Conservation (phyloP, 192 early-diverging fungal species). For the Coemansia sp. region DNA sequence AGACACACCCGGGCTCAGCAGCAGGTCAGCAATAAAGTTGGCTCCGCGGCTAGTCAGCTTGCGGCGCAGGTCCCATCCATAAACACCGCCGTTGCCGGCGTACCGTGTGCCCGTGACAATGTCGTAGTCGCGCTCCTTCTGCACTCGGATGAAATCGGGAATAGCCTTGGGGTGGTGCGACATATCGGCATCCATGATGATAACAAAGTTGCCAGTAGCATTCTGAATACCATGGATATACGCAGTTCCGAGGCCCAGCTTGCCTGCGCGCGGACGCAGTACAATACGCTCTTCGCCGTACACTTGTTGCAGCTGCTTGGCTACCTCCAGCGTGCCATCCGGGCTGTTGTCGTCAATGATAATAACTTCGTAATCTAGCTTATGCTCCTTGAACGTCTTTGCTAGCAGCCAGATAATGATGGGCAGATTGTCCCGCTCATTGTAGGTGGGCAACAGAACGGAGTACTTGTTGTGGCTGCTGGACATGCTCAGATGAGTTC, state of each 20-base stretch:
- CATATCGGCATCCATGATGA: conserved; percentile 99
- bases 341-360: conserved; percentile 95
- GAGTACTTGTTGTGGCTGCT: conserved; percentile 67
- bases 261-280: conserved; percentile 89
- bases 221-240: conserved; percentile 93
- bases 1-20: conserved; percentile 86
- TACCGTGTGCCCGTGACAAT: conserved; percentile 96
- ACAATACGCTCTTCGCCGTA: conserved; percentile 90
- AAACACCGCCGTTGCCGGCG: conserved; percentile 82
- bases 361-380: conserved; percentile 94
- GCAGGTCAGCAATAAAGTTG: conserved; percentile 86
- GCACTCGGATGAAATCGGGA: conserved; percentile 87
- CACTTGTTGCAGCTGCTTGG: conserved; percentile 78
- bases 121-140: conserved; percentile 81
- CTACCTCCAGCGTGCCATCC: conserved; percentile 92
- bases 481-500: conserved; percentile 31
- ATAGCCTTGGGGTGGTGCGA: conserved; percentile 99
- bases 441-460: conserved; percentile 97
- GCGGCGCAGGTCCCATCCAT: conserved; percentile 95
- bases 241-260: conserved; percentile 94
- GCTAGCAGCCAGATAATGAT: conserved; percentile 90
- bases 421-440: conserved; percentile 95
- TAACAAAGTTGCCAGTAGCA: conserved; percentile 92
- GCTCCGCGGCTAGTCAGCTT: conserved; percentile 97
- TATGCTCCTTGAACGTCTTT: conserved; percentile 79